Evolutionary conservation across 2,329 filamentous ascomycete genomes (phyloP), one percentile per base, ranked within the genome.

Genomic region (Metarhizium rileyi): DNA sequence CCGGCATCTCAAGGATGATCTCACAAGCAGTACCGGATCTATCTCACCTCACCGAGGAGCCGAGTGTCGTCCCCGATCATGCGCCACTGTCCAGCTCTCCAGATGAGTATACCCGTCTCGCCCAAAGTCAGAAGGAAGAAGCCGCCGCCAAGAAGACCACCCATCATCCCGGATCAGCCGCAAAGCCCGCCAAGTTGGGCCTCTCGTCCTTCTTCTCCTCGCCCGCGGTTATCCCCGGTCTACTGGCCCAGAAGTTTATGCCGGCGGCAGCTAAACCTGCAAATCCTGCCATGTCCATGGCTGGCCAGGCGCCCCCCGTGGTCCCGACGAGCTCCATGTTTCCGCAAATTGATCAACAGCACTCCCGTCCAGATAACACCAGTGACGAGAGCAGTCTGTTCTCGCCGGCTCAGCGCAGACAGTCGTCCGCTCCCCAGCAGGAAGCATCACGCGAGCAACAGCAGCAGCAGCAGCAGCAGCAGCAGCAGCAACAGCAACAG

Each of bases 141-240:
- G 30, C 35, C 44, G 45, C 33, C 35, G 50, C 50, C 10, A 47
- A 52, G 28, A 56, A 55, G 3, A 35, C 44, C 3, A 23, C 51
- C 10, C 41, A 42, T n/a, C 33, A 33, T 23, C 53, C 59, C 2
- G 51, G 57, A 35, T 59, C 59, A 16, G 58, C 52, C 3, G 56
- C 55, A 9, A 65, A 65, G 46, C 53, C 61, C 6, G 66, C 58
- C 35, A 64, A 64, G 22, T 72, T 75, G 47, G 72, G 80, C 47
- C 64, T 81, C 2, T 70, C 74, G 5, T 67, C 70, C 7, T 81
- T 81, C 59, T 81, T 81, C 58, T 81, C 78, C 0, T 81, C 78
- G 3, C 77, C 78, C 1, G 70, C 72, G 4, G 58, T 62, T 1
- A 61, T 71, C 36, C 66, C 67, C 20, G 63, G 60, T 25, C 61